Base-by-base conservation (phyloP, 2,329 filamentous ascomycete species). In the Monilinia polystroma region DNA sequence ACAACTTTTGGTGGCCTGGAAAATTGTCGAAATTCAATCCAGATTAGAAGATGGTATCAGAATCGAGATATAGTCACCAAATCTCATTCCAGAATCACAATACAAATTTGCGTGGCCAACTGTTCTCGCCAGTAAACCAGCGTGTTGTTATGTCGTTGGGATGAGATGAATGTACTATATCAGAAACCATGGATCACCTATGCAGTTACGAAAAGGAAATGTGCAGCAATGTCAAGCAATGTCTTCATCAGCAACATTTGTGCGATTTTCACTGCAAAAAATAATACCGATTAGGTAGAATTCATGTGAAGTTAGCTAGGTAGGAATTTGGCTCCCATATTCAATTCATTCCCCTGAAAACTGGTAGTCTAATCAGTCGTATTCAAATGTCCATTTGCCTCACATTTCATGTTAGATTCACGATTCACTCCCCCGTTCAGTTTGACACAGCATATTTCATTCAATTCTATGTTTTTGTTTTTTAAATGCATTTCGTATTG, bases 161-260 rank as follows among this genome's bases (percentile, higher is more conserved):
- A 57, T 47, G 35, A 16, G 43, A 59, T 51, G 32, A 65, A 38
- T 65, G 63, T 65, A 65, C 45, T 65, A 52, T 65, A 65, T 52
- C 32, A 65, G 14, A 65, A 11, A 38, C 45, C 59, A 35, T 43
- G 32, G n/a, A 26, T 35, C 32, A 29, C 43, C 23, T n/a, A 49
- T 59, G 20, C 23, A 41, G 29, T 12, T n/a, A 14, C 12, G 6
- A 59, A 65, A 65, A 58, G n/a, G 8, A 57, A 45, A 47, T 20
- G 20, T 32, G 45, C 56, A 57, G n/a, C 38, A 58, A n/a, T 29
- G 29, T 29, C 29, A 29, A 29, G 29, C 29, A 29, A 29, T 32
- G 20, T 47, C 35, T 23, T 60, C 32, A 5, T 35, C 14, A 60
- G 8, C 43, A 16, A 18, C 3, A 10, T 26, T 29, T 59, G 43